Evolutionary conservation across 148 eudicot species (phyloP).

Genomic region (Suaeda aralocaspica): DNA sequence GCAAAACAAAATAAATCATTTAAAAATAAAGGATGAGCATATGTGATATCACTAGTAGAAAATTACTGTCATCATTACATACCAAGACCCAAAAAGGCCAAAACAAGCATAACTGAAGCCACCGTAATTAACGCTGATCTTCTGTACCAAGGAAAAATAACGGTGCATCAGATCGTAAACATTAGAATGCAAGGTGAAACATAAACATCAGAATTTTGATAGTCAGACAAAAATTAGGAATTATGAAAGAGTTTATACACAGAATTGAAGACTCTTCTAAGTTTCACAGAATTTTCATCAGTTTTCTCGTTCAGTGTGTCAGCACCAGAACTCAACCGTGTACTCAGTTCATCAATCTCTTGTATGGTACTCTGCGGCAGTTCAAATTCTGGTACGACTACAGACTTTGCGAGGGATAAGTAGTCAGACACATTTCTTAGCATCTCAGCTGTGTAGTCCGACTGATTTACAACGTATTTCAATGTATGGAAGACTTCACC

Average conservation of each 20-base stretch:
- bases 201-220: conserved; percentile 6
- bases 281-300: conserved; percentile 53
- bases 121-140: conserved; percentile 57
- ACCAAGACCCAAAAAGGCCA: conserved; percentile 77
- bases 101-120: conserved; percentile 68
- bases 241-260: conserved; percentile 47
- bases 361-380: conserved; percentile 31
- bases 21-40: neutral
- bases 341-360: conserved; percentile 35
- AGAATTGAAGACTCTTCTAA: conserved; percentile 58
- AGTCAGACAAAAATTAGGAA: neutral
- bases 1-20: conserved; percentile 27
- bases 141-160: conserved; percentile 36
- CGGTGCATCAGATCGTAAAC: neutral
- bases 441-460: conserved; percentile 76
- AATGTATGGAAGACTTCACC: conserved; percentile 66
- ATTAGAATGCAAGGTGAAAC: neutral
- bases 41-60: neutral
- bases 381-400: conserved; percentile 34
- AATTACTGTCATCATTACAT: conserved; percentile 26
- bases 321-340: conserved; percentile 43
- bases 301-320: conserved; percentile 65
- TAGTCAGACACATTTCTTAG: conserved; percentile 78
- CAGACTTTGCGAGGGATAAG: conserved; percentile 61
- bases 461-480: conserved; percentile 85